A percentile compares a stretch with the other conserved stretches of the same genome.
Evolutionary conservation across 495 filamentous ascomycete genomes (phyloP).

Genomic region (Podospora comata): DNA sequence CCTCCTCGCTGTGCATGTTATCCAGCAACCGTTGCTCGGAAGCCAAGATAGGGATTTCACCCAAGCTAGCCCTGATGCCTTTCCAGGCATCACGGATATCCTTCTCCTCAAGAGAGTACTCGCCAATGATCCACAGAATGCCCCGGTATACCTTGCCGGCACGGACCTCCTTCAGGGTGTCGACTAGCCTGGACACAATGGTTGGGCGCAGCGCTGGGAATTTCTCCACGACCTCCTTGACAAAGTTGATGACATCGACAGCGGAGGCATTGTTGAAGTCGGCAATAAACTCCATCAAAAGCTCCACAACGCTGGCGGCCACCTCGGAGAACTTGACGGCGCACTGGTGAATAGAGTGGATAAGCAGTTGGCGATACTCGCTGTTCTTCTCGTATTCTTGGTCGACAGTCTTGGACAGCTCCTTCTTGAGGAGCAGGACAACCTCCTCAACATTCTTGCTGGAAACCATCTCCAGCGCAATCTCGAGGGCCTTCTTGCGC

Average conservation of each 20-base stretch:
- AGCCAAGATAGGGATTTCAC: slow-evolving; percentile 95
- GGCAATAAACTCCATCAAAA: slow-evolving; percentile 99
- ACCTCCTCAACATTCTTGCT: slow-evolving; percentile 99
- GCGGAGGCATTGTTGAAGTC: slow-evolving; percentile 97
- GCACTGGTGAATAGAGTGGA: slow-evolving; percentile 96
- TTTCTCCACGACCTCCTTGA: slow-evolving; percentile 98
- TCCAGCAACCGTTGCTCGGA: slow-evolving; percentile 92
- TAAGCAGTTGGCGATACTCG: slow-evolving; percentile 92
- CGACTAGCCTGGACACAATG: slow-evolving; percentile 84
- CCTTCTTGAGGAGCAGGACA: slow-evolving; percentile 92
- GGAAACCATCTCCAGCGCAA: slow-evolving; percentile 96
- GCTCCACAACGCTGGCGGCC: slow-evolving; percentile 90
- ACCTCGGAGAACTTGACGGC: slow-evolving; percentile 99
- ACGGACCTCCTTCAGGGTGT: slow-evolving; percentile 87
- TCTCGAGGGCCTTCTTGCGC: slow-evolving; percentile 81
- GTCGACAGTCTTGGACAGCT: slow-evolving; percentile 94
- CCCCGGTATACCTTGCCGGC: slow-evolving; percentile 97
- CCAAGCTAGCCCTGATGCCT: slow-evolving; percentile 85
- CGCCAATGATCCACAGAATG: slow-evolving; percentile 95
- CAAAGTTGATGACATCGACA: slow-evolving; percentile 96
- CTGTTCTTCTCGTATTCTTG: slow-evolving; percentile 99
- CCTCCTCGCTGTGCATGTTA: slow-evolving; percentile 51
- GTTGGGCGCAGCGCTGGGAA: slow-evolving; percentile 85
- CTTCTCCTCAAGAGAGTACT: slow-evolving; percentile 89
- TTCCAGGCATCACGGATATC: slow-evolving; percentile 98